Conservation (phyloP, 768 basidiomycete species). For the Strobilomyces dryophilus region DNA sequence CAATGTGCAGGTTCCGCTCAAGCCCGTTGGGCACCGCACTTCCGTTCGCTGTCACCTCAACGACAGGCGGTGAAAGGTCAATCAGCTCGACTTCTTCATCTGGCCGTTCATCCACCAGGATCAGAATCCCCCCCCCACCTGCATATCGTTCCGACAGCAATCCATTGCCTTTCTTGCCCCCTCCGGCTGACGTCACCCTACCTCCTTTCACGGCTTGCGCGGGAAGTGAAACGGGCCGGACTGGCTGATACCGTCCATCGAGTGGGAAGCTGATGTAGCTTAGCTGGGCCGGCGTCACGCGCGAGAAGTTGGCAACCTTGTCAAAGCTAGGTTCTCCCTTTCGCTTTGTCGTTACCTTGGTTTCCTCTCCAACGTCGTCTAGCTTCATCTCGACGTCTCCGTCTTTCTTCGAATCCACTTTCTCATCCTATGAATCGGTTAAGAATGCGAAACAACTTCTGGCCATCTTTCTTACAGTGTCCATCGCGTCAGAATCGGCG, state of each 20-base stretch:
- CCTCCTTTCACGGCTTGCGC: slow-evolving; percentile 32
- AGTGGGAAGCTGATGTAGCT: slow-evolving; percentile 78
- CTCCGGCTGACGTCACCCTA: slow-evolving; percentile 25
- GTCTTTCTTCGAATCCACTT: slow-evolving; percentile 50
- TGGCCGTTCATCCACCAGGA: slow-evolving; percentile 72
- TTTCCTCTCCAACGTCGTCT: slow-evolving; percentile 52
- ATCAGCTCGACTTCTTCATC: slow-evolving; percentile 74
- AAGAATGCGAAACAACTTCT: slow-evolving; percentile 4
- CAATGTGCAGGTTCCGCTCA: slow-evolving; percentile 47
- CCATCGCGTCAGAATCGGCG: slow-evolving; percentile 77
- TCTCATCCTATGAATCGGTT: slow-evolving; percentile 45
- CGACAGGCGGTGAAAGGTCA: slow-evolving; percentile 45
- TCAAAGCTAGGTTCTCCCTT: slow-evolving; percentile 77
- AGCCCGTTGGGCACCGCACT: slow-evolving; percentile 29
- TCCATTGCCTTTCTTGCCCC: slow-evolving; percentile 30
- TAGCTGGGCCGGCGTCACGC: slow-evolving; percentile 88
- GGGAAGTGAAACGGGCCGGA: slow-evolving; percentile 66
- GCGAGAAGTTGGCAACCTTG: slow-evolving; percentile 79
- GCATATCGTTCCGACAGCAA: slow-evolving; percentile 56
- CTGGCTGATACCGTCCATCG: slow-evolving; percentile 82
- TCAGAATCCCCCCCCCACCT: slow-evolving; percentile 84
- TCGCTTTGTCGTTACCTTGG: slow-evolving; percentile 49
- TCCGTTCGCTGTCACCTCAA: slow-evolving; percentile 18
- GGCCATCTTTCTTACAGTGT: slow-evolving; percentile 52
- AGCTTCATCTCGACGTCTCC: slow-evolving; percentile 79